phyloP scores from a whole-genome alignment of 2,329 filamentous ascomycete species.

The Epichloe hybrida region DNA sequence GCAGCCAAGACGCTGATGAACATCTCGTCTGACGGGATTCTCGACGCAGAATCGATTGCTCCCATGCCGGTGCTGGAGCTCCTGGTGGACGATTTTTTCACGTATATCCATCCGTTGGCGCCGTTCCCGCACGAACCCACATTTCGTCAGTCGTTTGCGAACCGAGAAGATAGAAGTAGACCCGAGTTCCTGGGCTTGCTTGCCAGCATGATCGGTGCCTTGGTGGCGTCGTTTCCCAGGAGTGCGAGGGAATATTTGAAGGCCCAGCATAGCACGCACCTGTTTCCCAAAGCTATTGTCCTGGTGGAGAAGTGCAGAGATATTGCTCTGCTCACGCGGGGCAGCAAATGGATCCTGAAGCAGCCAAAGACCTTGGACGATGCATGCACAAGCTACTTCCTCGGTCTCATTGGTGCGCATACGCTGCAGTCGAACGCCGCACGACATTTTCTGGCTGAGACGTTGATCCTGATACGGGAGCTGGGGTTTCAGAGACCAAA shows the following conservation, averaged over 20 bases:
- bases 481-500: constrained; percentile 49
- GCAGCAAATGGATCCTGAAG: constrained; percentile 35
- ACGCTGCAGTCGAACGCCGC: constrained; percentile 54
- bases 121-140: constrained; percentile 71
- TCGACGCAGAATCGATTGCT: constrained; percentile 57
- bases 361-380: constrained; percentile 37
- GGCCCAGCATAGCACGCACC: constrained; percentile 44
- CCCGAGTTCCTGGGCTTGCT: constrained; percentile 56
- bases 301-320: constrained; percentile 59
- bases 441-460: constrained; percentile 60
- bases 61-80: constrained; percentile 54
- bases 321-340: constrained; percentile 54
- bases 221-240: constrained; percentile 66
- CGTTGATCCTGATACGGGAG: constrained; percentile 53
- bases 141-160: constrained; percentile 55
- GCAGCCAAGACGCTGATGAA: constrained; percentile 36
- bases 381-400: constrained; percentile 62
- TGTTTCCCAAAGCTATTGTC: constrained; percentile 55
- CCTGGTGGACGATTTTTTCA: constrained; percentile 71
- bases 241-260: constrained; percentile 59
- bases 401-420: constrained; percentile 54
- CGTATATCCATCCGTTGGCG: constrained; percentile 63
- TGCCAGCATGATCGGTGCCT: constrained; percentile 57
- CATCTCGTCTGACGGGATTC: constrained; percentile 24
- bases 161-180: constrained; percentile 51